These are phyloP conservation scores for Cryptococcus sp. DNA, from an alignment of 1,284 basidiomycete species.

Conservation along the genomic window DNA sequence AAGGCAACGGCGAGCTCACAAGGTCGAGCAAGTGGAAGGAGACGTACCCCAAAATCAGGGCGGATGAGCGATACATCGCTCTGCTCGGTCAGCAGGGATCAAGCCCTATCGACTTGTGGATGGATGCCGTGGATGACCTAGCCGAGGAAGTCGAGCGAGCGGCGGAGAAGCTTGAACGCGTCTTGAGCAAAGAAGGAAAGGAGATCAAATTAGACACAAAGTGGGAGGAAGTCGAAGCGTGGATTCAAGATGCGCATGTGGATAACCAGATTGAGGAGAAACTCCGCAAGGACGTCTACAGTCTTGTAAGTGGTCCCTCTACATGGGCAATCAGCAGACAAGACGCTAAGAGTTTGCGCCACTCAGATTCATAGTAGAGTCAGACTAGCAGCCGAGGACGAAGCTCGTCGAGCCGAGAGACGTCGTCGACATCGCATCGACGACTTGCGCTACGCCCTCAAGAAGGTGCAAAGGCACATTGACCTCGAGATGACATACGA, in stretches of 20 bases:
- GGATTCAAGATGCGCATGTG: slow-evolving; percentile 55
- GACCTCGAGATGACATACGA: slow-evolving; percentile 75
- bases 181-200: slow-evolving; percentile 45
- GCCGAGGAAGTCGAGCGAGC: slow-evolving; percentile 81
- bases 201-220: slow-evolving; percentile 52
- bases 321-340: neutral
- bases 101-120: slow-evolving; percentile 92
- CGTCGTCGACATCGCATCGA: slow-evolving; percentile 85
- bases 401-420: slow-evolving; percentile 76
- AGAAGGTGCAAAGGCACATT: slow-evolving; percentile 78
- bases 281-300: slow-evolving; percentile 62
- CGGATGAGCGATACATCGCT: slow-evolving; percentile 77
- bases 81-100: slow-evolving; percentile 91
- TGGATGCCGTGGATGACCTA: slow-evolving; percentile 85
- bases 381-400: slow-evolving; percentile 73
- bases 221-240: slow-evolving; percentile 59
- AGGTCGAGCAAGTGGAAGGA: slow-evolving; percentile 89
- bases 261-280: slow-evolving; percentile 60
- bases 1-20: slow-evolving; percentile 68
- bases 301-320: slow-evolving; percentile 61
- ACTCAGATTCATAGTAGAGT: slow-evolving; percentile 69
- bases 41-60: slow-evolving; percentile 66
- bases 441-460: slow-evolving; percentile 92
- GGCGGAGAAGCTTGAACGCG: slow-evolving; percentile 61
- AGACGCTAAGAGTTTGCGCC: slow-evolving; percentile 7